These are phyloP conservation scores for Coemansia sp. DNA, from an alignment of 192 early-diverging fungal genomes.

Conservation along the genomic window DNA sequence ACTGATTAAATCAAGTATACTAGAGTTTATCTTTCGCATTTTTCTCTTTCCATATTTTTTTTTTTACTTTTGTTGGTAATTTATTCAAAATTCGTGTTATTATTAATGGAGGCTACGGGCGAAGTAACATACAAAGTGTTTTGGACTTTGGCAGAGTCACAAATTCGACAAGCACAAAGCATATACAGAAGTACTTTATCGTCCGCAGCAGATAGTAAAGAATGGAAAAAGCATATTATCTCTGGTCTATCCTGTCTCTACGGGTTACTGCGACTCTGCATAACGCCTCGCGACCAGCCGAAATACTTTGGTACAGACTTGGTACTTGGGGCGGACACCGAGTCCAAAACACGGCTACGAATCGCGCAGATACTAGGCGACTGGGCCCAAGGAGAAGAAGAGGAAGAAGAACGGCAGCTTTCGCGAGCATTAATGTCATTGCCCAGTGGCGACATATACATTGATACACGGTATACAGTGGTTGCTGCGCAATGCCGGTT, in stretches of 20 bases:
- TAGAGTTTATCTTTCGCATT: not conserved
- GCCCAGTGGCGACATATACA: conserved; percentile 29
- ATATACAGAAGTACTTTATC: conserved; percentile 6
- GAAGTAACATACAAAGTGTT: conserved; percentile 24
- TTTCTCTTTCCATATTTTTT: not conserved
- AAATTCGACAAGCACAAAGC: conserved; percentile 30
- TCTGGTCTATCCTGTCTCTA: conserved; percentile 40
- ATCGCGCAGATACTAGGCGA: conserved; percentile 40
- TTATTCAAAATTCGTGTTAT: not conserved
- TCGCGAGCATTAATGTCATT: conserved; percentile 38
- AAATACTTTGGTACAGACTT: conserved; percentile 9
- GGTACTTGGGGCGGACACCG: conserved; percentile 28
- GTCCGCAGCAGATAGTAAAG: not conserved
- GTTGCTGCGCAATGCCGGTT: conserved; percentile 36
- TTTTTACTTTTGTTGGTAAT: conserved; percentile 1
- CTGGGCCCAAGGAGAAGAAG: conserved; percentile 17
- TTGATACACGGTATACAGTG: conserved; percentile 21
- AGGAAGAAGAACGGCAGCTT: conserved; percentile 39
- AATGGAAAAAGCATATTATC: conserved; percentile 25
- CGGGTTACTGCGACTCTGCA: conserved; percentile 33
- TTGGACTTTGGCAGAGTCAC: conserved; percentile 44
- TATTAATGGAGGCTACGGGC: not conserved
- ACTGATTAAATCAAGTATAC: not conserved
- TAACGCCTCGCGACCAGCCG: conserved; percentile 8
- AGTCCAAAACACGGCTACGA: conserved; percentile 46